A percentile compares a stretch with the other conserved stretches of the same genome.
Conservation (phyloP, 805 yeast genomes). For the Metschnikowia baotianmanensis region DNA sequence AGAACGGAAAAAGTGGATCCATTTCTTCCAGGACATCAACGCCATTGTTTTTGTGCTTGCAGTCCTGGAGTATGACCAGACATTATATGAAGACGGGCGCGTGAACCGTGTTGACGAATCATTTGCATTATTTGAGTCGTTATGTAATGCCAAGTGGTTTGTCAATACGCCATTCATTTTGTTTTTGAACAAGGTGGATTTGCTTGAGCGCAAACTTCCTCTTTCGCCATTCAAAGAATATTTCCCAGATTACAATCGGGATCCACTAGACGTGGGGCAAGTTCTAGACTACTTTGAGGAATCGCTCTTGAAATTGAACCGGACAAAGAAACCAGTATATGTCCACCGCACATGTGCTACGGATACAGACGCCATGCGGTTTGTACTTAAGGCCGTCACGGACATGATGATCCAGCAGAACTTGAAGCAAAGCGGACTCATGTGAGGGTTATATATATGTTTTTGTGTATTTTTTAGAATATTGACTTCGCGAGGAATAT, state of each 20-base stretch:
- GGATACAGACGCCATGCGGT: constrained; percentile 82
- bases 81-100: constrained; percentile 81
- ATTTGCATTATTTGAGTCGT: constrained; percentile 73
- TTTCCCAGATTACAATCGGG: constrained; percentile 76
- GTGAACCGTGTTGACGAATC: constrained; percentile 93
- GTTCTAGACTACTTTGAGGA: constrained; percentile 71
- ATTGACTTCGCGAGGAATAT: constrained; percentile 14
- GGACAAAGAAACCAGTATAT: constrained; percentile 73
- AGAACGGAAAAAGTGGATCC: constrained; percentile 92
- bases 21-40: constrained; percentile 87
- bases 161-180: constrained; percentile 80
- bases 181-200: constrained; percentile 84
- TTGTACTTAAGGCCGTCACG: constrained; percentile 88
- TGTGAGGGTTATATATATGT: constrained; percentile 38
- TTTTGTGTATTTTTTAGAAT: constrained; percentile 35
- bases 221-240: constrained; percentile 64
- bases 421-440: constrained; percentile 71
- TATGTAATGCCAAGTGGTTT: constrained; percentile 87
- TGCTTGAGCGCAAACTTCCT: constrained; percentile 68
- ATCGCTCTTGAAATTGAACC: constrained; percentile 61
- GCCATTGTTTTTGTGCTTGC: constrained; percentile 88
- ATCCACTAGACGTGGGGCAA: constrained; percentile 57
- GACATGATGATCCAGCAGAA: constrained; percentile 86
- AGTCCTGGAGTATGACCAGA: constrained; percentile 88
- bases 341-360: constrained; percentile 96